phyloP scores from a whole-genome alignment of 2,329 filamentous ascomycete genomes.

The Dactylonectria macrodidyma region DNA sequence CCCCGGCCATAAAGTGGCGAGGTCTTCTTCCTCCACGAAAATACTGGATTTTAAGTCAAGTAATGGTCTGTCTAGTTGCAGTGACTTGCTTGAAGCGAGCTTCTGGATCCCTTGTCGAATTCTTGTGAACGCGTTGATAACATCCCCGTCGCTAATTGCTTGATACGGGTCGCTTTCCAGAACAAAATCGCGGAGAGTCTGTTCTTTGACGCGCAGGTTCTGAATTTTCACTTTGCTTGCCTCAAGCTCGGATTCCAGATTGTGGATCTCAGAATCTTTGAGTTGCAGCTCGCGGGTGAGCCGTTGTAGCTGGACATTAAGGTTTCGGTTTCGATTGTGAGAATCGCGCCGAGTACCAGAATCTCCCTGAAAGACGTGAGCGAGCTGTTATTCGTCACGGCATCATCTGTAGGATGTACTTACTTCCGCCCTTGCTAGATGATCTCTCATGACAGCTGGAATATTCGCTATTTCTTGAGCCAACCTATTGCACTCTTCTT shows the following conservation, averaged over 20 bases:
- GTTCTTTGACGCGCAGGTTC: constrained; percentile 18
- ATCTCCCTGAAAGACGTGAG: background rate
- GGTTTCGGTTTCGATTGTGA: background rate
- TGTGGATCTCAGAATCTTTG: background rate
- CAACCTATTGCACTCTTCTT: constrained; percentile 9
- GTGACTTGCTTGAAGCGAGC: constrained; percentile 2
- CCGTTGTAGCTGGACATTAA: background rate
- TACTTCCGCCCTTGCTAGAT: background rate
- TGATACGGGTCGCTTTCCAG: background rate
- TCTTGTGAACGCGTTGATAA: constrained; percentile 3
- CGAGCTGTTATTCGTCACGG: background rate
- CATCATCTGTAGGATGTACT: background rate
- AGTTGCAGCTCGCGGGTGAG: background rate
- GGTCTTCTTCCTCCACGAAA: background rate
- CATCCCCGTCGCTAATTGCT: constrained; percentile 7
- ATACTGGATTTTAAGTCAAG: background rate
- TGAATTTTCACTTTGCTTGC: background rate
- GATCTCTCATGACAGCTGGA: background rate
- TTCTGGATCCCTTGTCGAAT: constrained; percentile 13
- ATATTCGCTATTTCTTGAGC: constrained; percentile 3
- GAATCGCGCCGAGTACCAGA: too few species aligned
- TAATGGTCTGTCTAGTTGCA: background rate
- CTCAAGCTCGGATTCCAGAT: constrained; percentile 1
- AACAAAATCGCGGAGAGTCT: constrained; percentile 6
- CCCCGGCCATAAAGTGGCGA: constrained; percentile 5